A percentile compares a stretch with the other conserved stretches of the same genome.
phyloP scores from a whole-genome alignment of 805 yeast species.

The Candida dajiaensis region DNA sequence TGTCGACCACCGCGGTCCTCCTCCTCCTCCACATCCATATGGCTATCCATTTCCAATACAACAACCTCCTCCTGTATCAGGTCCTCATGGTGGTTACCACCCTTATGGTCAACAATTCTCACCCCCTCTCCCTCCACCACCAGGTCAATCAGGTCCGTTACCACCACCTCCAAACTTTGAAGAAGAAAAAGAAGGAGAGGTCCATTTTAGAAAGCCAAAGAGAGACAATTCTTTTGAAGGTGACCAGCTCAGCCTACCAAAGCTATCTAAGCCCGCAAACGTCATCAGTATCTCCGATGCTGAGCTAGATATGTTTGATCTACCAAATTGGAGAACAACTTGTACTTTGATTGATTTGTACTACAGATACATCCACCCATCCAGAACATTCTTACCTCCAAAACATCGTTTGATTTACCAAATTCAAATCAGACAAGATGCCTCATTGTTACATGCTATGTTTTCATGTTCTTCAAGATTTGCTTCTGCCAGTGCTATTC shows the following conservation, averaged over 20 bases:
- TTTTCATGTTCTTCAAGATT: slow-evolving; percentile 29
- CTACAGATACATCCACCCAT: slow-evolving; percentile 36
- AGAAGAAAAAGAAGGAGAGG: background rate
- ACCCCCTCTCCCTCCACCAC: slow-evolving; percentile 1
- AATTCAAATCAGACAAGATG: slow-evolving; percentile 27
- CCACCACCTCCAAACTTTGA: slow-evolving; percentile 6
- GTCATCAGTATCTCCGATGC: slow-evolving; percentile 23
- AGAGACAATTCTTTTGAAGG: slow-evolving; percentile 3
- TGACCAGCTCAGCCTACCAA: slow-evolving; percentile 6
- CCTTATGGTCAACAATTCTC: slow-evolving; percentile 1
- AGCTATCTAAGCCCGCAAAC: slow-evolving; percentile 4
- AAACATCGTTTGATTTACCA: slow-evolving; percentile 26
- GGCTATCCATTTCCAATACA: slow-evolving; percentile 3
- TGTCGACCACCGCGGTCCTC: background rate
- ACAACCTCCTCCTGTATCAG: background rate
- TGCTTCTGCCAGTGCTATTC: slow-evolving; percentile 24
- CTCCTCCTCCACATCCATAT: slow-evolving; percentile 2
- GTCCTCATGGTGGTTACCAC: slow-evolving; percentile 2
- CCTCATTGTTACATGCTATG: slow-evolving; percentile 29
- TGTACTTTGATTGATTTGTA: slow-evolving; percentile 31
- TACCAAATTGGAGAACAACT: slow-evolving; percentile 32
- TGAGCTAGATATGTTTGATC: slow-evolving; percentile 27
- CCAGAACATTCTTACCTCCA: slow-evolving; percentile 32
- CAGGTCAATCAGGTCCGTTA: slow-evolving; percentile 3
- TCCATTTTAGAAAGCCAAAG: slow-evolving; percentile 6